Conservation (phyloP, 257 asterid genomes). For the Rhazya stricta region DNA sequence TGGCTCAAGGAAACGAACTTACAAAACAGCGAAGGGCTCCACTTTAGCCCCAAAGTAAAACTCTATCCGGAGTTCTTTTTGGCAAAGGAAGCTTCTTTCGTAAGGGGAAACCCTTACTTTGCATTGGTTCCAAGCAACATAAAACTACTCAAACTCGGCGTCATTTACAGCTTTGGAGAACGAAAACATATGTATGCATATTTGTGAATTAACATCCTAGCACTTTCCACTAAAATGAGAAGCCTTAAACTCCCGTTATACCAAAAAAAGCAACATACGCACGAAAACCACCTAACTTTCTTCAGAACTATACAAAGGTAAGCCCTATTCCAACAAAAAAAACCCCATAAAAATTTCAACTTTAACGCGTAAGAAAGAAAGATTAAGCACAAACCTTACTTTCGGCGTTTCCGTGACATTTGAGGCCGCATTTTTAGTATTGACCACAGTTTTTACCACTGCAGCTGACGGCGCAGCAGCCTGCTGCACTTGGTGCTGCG, state of each 20-base stretch:
- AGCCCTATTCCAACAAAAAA: not conserved
- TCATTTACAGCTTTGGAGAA: not conserved
- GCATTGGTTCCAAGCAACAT: conserved; percentile 6
- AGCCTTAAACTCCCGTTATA: not conserved
- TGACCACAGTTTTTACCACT: conserved; percentile 14
- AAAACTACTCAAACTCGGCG: not conserved
- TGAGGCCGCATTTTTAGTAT: conserved; percentile 20
- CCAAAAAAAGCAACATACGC: not conserved
- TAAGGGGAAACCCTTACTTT: not conserved
- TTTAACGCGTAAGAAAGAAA: not conserved
- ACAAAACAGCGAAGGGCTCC: not conserved
- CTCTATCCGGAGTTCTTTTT: not conserved
- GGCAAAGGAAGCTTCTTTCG: not conserved
- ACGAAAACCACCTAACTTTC: not conserved
- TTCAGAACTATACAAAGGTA: not conserved
- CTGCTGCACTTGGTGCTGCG: conserved; percentile 21
- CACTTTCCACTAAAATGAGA: not conserved
- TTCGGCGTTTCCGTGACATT: conserved; percentile 42
- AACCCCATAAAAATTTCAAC: not conserved
- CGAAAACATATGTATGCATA: not conserved
- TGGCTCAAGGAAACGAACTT: not conserved
- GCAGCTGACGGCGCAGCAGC: conserved; percentile 20
- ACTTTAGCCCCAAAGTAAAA: not conserved
- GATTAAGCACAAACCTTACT: conserved; percentile 42
- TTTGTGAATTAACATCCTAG: not conserved